Percentiles rank a stretch among this genome's conserved stretches.
Evolutionary conservation across 192 early-diverging fungal genomes (phyloP).

Genomic region (Rhizophagus prolifer): DNA sequence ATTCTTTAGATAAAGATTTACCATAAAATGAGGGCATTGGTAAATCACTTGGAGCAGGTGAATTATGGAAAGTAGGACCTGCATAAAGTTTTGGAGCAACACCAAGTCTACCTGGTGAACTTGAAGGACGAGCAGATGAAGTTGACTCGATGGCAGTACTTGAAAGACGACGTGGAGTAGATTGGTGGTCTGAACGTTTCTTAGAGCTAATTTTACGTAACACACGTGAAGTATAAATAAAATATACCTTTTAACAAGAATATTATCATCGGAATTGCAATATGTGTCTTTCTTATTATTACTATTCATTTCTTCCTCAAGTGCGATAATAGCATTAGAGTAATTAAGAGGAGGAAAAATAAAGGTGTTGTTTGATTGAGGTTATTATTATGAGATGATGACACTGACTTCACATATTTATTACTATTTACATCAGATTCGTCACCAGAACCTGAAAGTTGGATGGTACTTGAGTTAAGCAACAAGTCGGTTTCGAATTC

Average conservation of each 20-base stretch:
- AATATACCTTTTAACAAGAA: background rate
- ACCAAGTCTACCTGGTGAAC: background rate
- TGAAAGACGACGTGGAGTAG: background rate
- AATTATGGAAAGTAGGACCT: slow-evolving; percentile 58
- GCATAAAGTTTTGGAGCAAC: slow-evolving; percentile 41
- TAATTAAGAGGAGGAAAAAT: slow-evolving; percentile 17
- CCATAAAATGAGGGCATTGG: slow-evolving; percentile 50
- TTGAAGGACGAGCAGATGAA: background rate
- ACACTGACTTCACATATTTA: background rate
- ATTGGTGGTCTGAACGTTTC: background rate
- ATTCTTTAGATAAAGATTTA: slow-evolving; percentile 26
- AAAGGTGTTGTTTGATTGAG: slow-evolving; percentile 1
- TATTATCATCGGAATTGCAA: background rate
- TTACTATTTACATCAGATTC: slow-evolving; percentile 31
- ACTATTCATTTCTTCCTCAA: slow-evolving; percentile 17
- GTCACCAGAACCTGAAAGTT: background rate
- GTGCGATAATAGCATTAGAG: slow-evolving; percentile 15
- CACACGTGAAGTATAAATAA: background rate
- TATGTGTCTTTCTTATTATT: background rate
- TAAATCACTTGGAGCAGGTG: slow-evolving; percentile 52
- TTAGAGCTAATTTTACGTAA: too few species aligned
- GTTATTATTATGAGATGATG: background rate
- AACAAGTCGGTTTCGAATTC: background rate
- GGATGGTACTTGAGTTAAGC: background rate
- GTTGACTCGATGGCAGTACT: slow-evolving; percentile 3